phyloP scores from a whole-genome alignment of 805 yeast genomes.

The Candida succiphila region DNA sequence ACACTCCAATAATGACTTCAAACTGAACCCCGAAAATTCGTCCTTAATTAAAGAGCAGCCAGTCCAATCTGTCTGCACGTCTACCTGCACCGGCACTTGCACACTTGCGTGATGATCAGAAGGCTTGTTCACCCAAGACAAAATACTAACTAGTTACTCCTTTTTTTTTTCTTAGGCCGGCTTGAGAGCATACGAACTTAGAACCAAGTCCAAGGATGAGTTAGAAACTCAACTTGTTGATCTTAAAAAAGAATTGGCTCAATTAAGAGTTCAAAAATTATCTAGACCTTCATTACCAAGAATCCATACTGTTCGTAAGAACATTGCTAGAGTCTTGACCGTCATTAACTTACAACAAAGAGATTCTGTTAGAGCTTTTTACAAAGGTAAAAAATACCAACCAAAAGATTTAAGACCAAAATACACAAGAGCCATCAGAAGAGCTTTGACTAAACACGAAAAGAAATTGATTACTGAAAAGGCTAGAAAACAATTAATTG shows the following conservation, averaged over 20 bases:
- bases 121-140: no score
- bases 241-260: constrained; percentile 93
- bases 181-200: constrained; percentile 91
- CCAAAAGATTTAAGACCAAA: constrained; percentile 99
- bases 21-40: no score
- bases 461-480: constrained; percentile 72
- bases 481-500: constrained; percentile 84
- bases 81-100: no score
- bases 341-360: constrained; percentile 96
- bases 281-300: constrained; percentile 90
- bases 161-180: constrained; percentile 50
- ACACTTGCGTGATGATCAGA: no score
- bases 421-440: constrained; percentile 99
- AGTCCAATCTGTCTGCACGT: no score
- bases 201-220: constrained; percentile 95
- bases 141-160: constrained; percentile 7
- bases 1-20: no score
- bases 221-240: constrained; percentile 90
- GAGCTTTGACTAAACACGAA: constrained; percentile 86
- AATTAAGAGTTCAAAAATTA: constrained; percentile 92
- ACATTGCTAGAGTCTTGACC: constrained; percentile 97
- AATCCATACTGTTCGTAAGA: constrained; percentile 95
- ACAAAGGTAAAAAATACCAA: constrained; percentile 89
- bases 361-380: constrained; percentile 87
- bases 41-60: no score